These are phyloP conservation scores for Coniochaeta pulveracea DNA, from an alignment of 2,329 filamentous ascomycete genomes.

Conservation along the genomic window DNA sequence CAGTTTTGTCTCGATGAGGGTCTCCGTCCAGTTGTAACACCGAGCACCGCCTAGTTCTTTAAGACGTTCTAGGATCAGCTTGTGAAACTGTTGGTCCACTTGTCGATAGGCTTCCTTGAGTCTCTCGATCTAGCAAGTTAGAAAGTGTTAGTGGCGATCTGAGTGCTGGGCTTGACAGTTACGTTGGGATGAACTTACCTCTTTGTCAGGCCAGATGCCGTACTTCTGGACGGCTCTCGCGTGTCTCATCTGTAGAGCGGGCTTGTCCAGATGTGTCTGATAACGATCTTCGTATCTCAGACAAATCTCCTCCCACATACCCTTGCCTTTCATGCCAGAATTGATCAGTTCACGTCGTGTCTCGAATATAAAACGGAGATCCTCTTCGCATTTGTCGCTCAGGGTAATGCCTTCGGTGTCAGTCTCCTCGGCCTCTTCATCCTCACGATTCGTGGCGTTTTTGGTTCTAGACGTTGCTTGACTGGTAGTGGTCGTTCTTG, in stretches of 20 bases:
- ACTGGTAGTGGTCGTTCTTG: constrained; percentile 8
- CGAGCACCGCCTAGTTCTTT: constrained; percentile 38
- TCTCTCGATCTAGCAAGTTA: constrained; percentile 25
- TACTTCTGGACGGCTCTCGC: constrained; percentile 37
- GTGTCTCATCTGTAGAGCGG: constrained; percentile 45
- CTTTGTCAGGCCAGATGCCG: constrained; percentile 32
- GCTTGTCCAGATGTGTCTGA: constrained; percentile 24
- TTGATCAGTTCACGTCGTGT: constrained; percentile 33
- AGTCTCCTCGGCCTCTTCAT: constrained; percentile 5
- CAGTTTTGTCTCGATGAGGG: constrained; percentile 37
- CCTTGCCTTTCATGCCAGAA: constrained; percentile 36
- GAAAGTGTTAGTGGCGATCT: neutral
- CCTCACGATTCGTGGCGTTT: neutral
- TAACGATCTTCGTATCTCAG: constrained; percentile 16
- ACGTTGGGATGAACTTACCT: constrained; percentile 33
- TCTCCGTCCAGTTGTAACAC: constrained; percentile 36
- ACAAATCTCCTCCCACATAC: constrained; percentile 46
- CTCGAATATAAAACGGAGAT: constrained; percentile 37
- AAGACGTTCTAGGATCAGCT: constrained; percentile 29
- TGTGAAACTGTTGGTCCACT: constrained; percentile 31
- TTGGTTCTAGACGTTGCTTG: too few species aligned
- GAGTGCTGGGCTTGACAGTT: neutral
- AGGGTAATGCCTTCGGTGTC: constrained; percentile 20
- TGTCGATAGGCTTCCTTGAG: constrained; percentile 26
- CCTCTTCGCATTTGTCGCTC: constrained; percentile 31